Percentiles rank a stretch among this genome's conserved stretches.
Conservation (phyloP, 2,329 filamentous ascomycete genomes). For the Macrophomina tecta region DNA sequence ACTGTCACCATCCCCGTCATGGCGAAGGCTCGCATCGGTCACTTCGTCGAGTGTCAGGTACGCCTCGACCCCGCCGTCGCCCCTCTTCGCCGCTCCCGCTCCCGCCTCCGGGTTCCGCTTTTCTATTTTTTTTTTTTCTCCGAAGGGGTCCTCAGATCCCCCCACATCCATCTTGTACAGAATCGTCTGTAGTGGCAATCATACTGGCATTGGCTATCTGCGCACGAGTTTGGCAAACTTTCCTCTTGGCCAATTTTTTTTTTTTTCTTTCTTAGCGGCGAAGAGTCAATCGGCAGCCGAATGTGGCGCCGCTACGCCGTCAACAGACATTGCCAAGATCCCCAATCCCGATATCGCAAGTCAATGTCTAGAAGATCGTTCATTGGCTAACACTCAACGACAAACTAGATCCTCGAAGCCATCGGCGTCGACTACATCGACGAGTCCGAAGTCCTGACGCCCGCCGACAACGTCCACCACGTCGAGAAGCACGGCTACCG, state of each 20-base stretch:
- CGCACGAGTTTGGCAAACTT: neutral
- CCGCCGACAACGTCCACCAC: conserved; percentile 88
- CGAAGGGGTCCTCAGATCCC: neutral
- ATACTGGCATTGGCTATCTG: neutral
- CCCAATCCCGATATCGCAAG: conserved; percentile 13
- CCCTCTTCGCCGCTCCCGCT: neutral
- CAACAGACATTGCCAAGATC: neutral
- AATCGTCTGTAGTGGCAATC: neutral
- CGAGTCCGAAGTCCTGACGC: conserved; percentile 96
- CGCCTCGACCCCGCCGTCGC: conserved; percentile 26
- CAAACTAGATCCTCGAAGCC: conserved; percentile 82
- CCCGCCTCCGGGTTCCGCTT: conserved; percentile 4
- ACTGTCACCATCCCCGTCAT: conserved; percentile 98
- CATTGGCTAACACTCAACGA: neutral
- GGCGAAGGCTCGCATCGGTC: conserved; percentile 97
- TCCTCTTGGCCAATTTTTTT: neutral
- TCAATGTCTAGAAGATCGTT: neutral
- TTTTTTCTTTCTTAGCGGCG: neutral
- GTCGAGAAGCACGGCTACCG: conserved; percentile 85
- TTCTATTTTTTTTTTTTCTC: neutral
- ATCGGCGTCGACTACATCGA: conserved; percentile 98
- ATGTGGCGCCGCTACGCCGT: neutral
- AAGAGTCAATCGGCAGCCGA: neutral
- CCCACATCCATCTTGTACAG: neutral
- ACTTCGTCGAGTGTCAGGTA: conserved; percentile 94